Base-by-base conservation (phyloP, 768 basidiomycete species). In the Mycena chlorophos region DNA sequence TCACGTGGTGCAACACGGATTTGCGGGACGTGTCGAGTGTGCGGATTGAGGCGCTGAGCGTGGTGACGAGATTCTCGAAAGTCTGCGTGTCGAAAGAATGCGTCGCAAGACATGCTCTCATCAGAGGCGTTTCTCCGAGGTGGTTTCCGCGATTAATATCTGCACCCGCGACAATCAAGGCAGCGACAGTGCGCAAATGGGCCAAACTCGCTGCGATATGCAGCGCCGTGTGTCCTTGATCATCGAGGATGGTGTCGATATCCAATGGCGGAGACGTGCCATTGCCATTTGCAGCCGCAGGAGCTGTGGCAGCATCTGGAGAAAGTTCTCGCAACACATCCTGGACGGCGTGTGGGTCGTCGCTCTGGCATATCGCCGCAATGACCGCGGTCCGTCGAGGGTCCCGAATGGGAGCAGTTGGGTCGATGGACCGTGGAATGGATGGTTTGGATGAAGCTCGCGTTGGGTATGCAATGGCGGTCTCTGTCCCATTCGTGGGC, bases 91-190 rank as follows among this genome's bases (percentile, higher is more conserved):
- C 94, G 47, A 81, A 87, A 64, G 88, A 88, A 68, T 94, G 87
- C 22, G 91, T 94, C 8, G 95, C 87, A 55, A 98, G 81, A 55
- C 92, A 88, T 4, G 95, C 89, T 37, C 96, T 88, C 26, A 97
- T 91, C 27, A 99, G 82, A 2, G 97, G 88, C 0, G 96, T 98
- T 71, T 99, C 97, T 43, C 97, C 95, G 4, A 88, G 83, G 66
- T 87, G 88, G 72, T 98, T 98, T 2, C 97, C 97, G 6, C 93
- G 83, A 63, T 93, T 84, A 16, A 93, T 76, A 68, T 98, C 95
- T 1, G 95, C 93, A 27, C 94, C 94, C 43, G 79, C 76, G 2
- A 74, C 73, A 55, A 98, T 79, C 30, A 99, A 80, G 10, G 85
- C 82, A 23, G 84, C 81, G 17, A 91, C 81, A 29, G 81, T 84